Base-by-base conservation (phyloP, 2,329 filamentous ascomycete species). In the Colletotrichum lindemuthianum region DNA sequence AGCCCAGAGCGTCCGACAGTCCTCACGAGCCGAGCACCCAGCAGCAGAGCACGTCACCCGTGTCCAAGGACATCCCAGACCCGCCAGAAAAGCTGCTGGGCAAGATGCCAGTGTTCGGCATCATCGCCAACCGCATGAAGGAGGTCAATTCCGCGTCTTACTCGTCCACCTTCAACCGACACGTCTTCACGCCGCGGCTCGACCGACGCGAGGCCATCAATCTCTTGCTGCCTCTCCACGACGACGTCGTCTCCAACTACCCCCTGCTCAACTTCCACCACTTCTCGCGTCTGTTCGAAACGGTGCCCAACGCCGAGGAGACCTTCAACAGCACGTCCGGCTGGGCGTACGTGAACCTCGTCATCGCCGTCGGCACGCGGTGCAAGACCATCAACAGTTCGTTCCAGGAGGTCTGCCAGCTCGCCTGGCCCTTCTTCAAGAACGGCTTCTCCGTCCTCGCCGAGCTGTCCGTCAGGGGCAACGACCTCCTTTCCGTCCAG, bases 371-470 rank as follows among this genome's bases (percentile, higher is more conserved):
- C 1, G 65, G 65, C 1, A 52, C 54, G 2, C 49, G 49, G 8
- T 57, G 47, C n/a, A 67, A 66, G 41, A 52, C 61, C 6, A 54
- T 63, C 13, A 67, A 67, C 36, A 44, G 37, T 15, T 47, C 63
- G 6, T 58, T 63, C n/a, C 44, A 54, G 10, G 58, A 58, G n/a
- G 41, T 66, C 15, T 61, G 50, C 39, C 61, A 51, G 13, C 53
- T 53, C 10, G 58, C 63, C n/a, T 66, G 63, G 65, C 53, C 61
- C 8, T 67, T 66, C 36, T 53, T 66, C 13, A 67, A 66, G 15
- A 67, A 67, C 24, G 52, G 57, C 2, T 65, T 66, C 11, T 59
- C 49, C 4, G 58, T 58, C 6, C 43, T 67, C 6, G 43, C 58
- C 5, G 57, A 65, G 37, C 40, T 67, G 15, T 54, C 56, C 49